These are phyloP conservation scores for Mangifera indica DNA, from an alignment of 345 rosid genomes.

Conservation along the genomic window DNA sequence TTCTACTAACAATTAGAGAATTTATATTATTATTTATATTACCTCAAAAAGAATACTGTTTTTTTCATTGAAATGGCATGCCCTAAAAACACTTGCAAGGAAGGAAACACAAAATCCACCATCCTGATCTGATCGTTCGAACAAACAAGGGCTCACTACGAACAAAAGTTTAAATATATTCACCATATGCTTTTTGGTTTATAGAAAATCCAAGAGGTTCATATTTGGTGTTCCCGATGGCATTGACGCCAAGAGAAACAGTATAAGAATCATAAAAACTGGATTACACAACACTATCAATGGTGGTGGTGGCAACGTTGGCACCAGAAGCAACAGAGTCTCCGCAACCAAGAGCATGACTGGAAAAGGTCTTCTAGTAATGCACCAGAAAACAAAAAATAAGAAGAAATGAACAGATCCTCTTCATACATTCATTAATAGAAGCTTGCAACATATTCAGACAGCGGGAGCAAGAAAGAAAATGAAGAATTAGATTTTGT, in stretches of 20 bases:
- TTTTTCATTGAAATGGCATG: no score
- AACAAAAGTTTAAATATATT: no score
- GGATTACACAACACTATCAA: background rate
- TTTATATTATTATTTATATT: no score
- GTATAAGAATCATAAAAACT: background rate
- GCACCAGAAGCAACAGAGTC: background rate
- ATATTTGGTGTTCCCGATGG: background rate
- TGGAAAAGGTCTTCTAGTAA: background rate
- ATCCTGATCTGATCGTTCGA: no score
- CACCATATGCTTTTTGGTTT: background rate
- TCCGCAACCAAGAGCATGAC: conserved; percentile 6
- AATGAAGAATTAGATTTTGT: background rate
- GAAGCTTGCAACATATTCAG: no score
- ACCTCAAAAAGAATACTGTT: no score
- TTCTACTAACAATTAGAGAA: no score
- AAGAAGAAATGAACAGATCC: background rate
- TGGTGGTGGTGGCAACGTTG: conserved; percentile 11
- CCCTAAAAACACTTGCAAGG: no score
- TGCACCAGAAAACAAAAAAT: background rate
- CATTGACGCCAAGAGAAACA: conserved; percentile 2
- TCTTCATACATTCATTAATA: no score
- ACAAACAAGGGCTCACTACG: no score
- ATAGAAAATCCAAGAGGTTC: background rate
- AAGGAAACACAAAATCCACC: no score
- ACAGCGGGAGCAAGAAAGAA: no score